Evolutionary conservation across 2,329 filamentous ascomycete species (phyloP), one percentile per base, ranked within the genome.

Genomic region (Ophiocordyceps camponoti-saundersi): DNA sequence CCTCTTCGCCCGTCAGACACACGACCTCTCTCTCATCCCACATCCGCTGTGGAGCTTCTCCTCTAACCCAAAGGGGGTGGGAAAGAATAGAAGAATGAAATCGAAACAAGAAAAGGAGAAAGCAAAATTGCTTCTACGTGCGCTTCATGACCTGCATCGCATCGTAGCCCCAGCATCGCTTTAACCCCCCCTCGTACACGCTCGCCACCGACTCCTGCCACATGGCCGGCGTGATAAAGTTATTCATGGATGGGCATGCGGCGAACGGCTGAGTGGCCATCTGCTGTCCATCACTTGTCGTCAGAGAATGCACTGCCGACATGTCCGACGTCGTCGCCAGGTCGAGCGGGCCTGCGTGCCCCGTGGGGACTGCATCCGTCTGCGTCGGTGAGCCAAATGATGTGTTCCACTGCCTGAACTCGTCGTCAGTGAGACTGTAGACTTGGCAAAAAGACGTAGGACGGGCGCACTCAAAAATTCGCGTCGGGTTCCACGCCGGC

Each of bases 351-450:
- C 61, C 69, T 60, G 66, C 61, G 57, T 70, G 68, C 53, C 68
- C 60, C 50, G 54, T 54, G 62, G 63, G 55, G 47, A 59, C 53
- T 47, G 57, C 50, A 44, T 61, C 53, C 50, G 58, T 46, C 44
- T 61, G 57, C 47, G 56, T 51, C 46, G 77, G 79, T 63, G 81
- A 85, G 70, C 87, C 85, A 68, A 95, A 96, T 53, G 90, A 89
- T 59, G 84, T 81, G 64, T 94, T 89, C 89, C 90, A 96, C 70
- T 95, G 87, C 63, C 89, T 94, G 48, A 21, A 22, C 16, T 39
- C 18, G 29, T 22, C 26, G 41, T 42, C 29, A 39, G 46, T 51
- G 45, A 30, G 8, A 26, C 23, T 26, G 4, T 4, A 5, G 8
- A 8, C 4, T n/a, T n/a, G n/a, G n/a, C n/a, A n/a, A n/a, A n/a